Percentiles rank a stretch among this genome's conserved stretches.
These are phyloP conservation scores for Barbatosphaeria neglecta DNA, from an alignment of 495 filamentous ascomycete genomes.

Conservation along the genomic window DNA sequence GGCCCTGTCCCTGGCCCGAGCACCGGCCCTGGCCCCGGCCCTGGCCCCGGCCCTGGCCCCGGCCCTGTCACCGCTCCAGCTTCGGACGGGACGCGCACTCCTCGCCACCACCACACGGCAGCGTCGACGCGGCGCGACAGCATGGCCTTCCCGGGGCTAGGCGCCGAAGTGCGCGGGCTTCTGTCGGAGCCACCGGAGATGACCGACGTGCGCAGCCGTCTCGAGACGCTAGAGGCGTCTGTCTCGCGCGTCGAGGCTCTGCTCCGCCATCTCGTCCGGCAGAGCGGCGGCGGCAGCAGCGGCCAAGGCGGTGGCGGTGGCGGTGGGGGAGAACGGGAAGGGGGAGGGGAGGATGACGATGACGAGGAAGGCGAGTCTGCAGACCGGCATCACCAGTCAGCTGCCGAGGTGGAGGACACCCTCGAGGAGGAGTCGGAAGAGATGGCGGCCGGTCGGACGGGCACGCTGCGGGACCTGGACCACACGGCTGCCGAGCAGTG, in stretches of 20 bases:
- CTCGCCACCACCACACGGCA: slow-evolving; percentile 4
- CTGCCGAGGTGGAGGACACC: not conserved
- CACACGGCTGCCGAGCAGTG: not conserved
- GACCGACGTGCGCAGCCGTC: slow-evolving; percentile 16
- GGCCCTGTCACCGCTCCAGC: no score
- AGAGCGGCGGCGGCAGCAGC: not conserved
- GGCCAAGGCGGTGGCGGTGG: not conserved
- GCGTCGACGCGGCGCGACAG: slow-evolving; percentile 30
- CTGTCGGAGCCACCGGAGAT: slow-evolving; percentile 28
- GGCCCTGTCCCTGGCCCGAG: no score
- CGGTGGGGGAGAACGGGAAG: not conserved
- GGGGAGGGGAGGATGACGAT: not conserved
- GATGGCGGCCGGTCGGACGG: not conserved
- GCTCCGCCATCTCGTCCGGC: slow-evolving; percentile 15
- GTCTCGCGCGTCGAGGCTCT: slow-evolving; percentile 24
- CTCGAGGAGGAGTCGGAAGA: slow-evolving; percentile 1
- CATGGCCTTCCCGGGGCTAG: slow-evolving; percentile 28
- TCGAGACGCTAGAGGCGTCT: slow-evolving; percentile 27
- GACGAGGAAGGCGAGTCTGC: not conserved
- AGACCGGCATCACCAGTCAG: not conserved
- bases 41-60: no score
- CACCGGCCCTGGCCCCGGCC: no score
- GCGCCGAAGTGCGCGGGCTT: slow-evolving; percentile 22
- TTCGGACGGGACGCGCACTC: not conserved
- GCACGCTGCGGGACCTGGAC: slow-evolving; percentile 4